phyloP scores from a whole-genome alignment of 2,329 filamentous ascomycete species.

The Ampelomyces quisqualis region DNA sequence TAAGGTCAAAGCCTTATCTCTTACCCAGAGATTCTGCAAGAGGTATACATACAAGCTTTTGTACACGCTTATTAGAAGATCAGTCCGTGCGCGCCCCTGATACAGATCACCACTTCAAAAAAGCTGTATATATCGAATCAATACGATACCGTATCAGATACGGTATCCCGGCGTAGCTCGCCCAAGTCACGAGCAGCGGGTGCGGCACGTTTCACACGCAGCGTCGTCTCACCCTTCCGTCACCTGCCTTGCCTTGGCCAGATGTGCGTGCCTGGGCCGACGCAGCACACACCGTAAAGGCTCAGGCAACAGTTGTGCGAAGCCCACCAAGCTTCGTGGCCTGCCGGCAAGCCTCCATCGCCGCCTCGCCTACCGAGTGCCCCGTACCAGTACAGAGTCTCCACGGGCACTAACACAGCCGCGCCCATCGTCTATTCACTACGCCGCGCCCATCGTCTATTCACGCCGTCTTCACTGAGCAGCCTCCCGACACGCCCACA shows the following conservation, averaged over 20 bases:
- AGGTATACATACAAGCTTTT: too few species aligned
- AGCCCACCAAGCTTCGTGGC: not conserved
- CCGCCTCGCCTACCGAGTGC: too few species aligned
- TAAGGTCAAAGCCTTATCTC: too few species aligned
- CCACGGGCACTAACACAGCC: not conserved
- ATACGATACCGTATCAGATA: too few species aligned
- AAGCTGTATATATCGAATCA: too few species aligned
- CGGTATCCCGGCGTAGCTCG: not conserved
- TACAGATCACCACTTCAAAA: too few species aligned
- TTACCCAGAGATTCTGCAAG: too few species aligned
- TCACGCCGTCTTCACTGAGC: not conserved
- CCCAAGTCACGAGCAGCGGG: not conserved
- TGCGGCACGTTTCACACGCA: slow-evolving; percentile 12
- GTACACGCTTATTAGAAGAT: too few species aligned
- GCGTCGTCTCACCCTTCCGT: slow-evolving; percentile 7
- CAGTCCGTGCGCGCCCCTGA: too few species aligned
- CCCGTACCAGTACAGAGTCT: too few species aligned
- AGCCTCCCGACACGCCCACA: not conserved
- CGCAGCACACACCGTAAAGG: slow-evolving; percentile 17
- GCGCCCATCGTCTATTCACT: not conserved
- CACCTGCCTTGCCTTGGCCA: slow-evolving; percentile 9
- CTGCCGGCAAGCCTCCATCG: not conserved
- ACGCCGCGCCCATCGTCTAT: not conserved
- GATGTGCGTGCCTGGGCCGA: slow-evolving; percentile 25
- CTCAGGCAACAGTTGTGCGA: too few species aligned